phyloP scores from a whole-genome alignment of 495 filamentous ascomycete species.

The Gamarada debralockiae region DNA sequence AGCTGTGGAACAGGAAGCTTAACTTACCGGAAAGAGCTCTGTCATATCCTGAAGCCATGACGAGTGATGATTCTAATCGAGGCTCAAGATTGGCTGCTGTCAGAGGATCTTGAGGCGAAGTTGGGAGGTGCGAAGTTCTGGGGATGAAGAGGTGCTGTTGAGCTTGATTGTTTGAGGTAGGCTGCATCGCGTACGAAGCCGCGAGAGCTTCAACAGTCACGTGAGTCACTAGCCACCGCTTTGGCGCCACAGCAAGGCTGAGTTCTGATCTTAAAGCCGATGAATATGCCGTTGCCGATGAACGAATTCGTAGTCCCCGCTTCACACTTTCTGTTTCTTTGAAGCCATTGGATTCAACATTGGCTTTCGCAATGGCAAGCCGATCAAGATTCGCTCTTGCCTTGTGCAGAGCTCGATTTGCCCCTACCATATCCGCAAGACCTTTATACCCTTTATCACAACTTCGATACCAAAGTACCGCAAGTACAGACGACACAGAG shows the following conservation, averaged over 20 bases:
- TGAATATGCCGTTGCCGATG: too few relatives aligned
- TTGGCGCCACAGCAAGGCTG: conserved; percentile 18
- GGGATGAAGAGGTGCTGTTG: conserved; percentile 4
- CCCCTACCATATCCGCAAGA: not conserved
- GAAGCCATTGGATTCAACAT: not conserved
- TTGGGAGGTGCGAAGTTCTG: conserved; percentile 3
- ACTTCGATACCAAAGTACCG: conserved; percentile 32
- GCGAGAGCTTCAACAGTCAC: conserved; percentile 7
- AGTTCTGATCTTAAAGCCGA: not conserved
- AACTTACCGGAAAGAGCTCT: conserved; percentile 87
- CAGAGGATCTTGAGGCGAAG: not conserved
- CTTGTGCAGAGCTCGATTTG: conserved; percentile 16
- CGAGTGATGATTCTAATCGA: conserved; percentile 5
- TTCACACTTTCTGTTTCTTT: not conserved
- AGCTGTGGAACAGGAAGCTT: conserved; percentile 6
- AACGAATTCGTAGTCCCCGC: too few relatives aligned
- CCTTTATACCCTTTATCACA: conserved; percentile 17
- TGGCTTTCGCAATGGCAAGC: conserved; percentile 18
- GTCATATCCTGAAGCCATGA: conserved; percentile 86
- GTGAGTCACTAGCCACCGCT: not conserved
- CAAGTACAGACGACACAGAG: conserved; percentile 34
- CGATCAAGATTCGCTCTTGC: conserved; percentile 18
- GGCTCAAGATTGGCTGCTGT: conserved; percentile 3
- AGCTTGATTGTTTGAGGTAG: conserved; percentile 20
- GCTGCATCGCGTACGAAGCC: conserved; percentile 25